A percentile compares a stretch with the other conserved stretches of the same genome.
phyloP scores from a whole-genome alignment of 2,329 filamentous ascomycete species.

The Fusarium foetens region DNA sequence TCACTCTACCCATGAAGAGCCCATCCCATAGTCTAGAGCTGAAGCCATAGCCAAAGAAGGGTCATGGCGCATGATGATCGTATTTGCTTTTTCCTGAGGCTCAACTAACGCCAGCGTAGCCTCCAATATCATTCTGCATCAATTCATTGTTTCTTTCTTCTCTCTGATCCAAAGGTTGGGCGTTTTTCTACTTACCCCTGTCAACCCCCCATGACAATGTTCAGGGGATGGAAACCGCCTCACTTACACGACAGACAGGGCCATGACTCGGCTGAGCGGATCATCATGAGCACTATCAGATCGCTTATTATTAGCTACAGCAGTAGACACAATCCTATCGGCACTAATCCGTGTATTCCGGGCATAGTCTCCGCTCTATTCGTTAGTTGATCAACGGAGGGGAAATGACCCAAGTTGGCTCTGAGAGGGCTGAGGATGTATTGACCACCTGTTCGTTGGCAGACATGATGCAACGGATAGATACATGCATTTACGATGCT shows the following conservation, averaged over 20 bases:
- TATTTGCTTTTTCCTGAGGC: slow-evolving; percentile 14
- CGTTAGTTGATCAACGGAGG: not conserved
- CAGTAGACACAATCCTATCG: slow-evolving; percentile 9
- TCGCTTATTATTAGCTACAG: not conserved
- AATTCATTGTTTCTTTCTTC: not conserved
- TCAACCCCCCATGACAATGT: not conserved
- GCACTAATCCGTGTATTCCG: not conserved
- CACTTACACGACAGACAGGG: slow-evolving; percentile 27
- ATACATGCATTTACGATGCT: slow-evolving; percentile 1
- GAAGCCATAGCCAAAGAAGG: slow-evolving; percentile 14
- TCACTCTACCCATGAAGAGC: not conserved
- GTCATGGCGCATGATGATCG: slow-evolving; percentile 15
- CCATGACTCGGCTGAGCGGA: slow-evolving; percentile 35
- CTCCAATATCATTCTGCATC: not conserved
- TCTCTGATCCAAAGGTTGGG: not conserved
- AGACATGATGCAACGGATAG: slow-evolving; percentile 1
- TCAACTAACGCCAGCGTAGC: not conserved
- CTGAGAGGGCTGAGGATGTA: not conserved
- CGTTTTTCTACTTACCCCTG: not conserved
- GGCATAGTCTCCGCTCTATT: not conserved
- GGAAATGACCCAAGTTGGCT: not conserved
- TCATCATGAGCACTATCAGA: slow-evolving; percentile 1
- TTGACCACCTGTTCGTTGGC: slow-evolving; percentile 5
- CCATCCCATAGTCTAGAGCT: not conserved
- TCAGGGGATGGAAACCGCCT: slow-evolving; percentile 24